These are phyloP conservation scores for Malus hybrid DNA, from an alignment of 331 rosid species.

Conservation along the genomic window DNA sequence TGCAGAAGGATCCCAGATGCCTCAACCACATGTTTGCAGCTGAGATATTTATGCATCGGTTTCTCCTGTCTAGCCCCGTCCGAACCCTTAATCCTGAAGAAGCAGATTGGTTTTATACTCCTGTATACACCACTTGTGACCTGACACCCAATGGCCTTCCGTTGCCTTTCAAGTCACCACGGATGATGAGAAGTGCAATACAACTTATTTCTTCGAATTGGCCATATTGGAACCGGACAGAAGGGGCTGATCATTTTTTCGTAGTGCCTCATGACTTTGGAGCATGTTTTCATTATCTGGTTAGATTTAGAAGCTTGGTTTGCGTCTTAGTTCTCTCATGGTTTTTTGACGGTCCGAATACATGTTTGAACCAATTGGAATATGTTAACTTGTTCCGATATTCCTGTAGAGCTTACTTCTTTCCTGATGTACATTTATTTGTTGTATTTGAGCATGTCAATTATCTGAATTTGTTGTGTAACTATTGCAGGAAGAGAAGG, in stretches of 20 bases:
- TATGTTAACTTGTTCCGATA: not conserved
- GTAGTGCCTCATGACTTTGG: constrained; percentile 73
- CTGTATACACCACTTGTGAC: constrained; percentile 74
- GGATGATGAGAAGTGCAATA: constrained; percentile 80
- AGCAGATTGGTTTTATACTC: constrained; percentile 82
- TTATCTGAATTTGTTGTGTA: not conserved
- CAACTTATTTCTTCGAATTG: constrained; percentile 74
- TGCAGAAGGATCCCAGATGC: constrained; percentile 71
- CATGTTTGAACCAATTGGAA: not conserved
- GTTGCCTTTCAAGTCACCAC: constrained; percentile 67
- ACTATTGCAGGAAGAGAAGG: constrained; percentile 61
- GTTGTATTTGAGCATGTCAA: not conserved
- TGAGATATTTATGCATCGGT: constrained; percentile 72
- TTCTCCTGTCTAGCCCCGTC: constrained; percentile 67
- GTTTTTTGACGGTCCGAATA: not conserved
- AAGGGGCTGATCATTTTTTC: constrained; percentile 74
- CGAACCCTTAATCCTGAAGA: constrained; percentile 76
- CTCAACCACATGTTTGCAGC: constrained; percentile 78
- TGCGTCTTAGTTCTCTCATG: not conserved
- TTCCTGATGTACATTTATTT: not conserved
- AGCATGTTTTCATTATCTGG: constrained; percentile 75
- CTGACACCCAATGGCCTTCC: constrained; percentile 79
- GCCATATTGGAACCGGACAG: constrained; percentile 73
- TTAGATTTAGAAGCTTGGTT: constrained; percentile 17
- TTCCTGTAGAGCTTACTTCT: not conserved